These are phyloP conservation scores for Fusarium sp. DNA, from an alignment of 2,329 filamentous ascomycete species.

Conservation along the genomic window DNA sequence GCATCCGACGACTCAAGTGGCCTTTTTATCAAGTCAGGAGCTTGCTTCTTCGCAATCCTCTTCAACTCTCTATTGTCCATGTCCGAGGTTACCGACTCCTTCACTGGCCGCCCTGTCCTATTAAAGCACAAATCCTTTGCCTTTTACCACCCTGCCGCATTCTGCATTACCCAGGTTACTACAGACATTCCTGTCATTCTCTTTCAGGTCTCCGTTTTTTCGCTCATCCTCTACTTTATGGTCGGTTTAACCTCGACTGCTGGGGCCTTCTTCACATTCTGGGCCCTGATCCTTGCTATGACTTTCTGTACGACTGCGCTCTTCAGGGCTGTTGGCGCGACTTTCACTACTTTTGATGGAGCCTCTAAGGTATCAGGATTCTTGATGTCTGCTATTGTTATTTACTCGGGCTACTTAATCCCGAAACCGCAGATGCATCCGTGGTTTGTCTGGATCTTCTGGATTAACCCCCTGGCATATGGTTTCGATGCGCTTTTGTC, in stretches of 20 bases:
- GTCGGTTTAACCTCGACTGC: constrained; percentile 63
- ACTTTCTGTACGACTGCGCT: constrained; percentile 68
- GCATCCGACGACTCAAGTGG: constrained; percentile 66
- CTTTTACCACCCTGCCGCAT: constrained; percentile 66
- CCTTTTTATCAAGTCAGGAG: constrained; percentile 71
- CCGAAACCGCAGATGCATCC: constrained; percentile 69
- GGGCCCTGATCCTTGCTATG: constrained; percentile 60
- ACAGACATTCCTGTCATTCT: constrained; percentile 66
- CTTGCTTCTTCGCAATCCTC: constrained; percentile 71
- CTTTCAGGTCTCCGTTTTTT: constrained; percentile 67
- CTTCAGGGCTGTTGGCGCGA: constrained; percentile 65
- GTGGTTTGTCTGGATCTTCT: constrained; percentile 71
- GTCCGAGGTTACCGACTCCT: constrained; percentile 73
- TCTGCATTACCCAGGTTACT: constrained; percentile 66
- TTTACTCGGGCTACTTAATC: constrained; percentile 74
- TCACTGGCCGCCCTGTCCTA: constrained; percentile 67
- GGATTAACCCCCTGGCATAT: constrained; percentile 75
- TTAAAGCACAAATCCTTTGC: constrained; percentile 68
- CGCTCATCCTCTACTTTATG: constrained; percentile 72
- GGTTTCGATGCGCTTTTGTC: constrained; percentile 74
- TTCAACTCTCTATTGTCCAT: constrained; percentile 71
- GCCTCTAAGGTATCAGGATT: constrained; percentile 67
- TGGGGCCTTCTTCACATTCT: constrained; percentile 69
- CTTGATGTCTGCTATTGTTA: constrained; percentile 60
- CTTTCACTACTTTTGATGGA: constrained; percentile 65